Evolutionary conservation across 192 early-diverging fungal genomes (phyloP), one percentile per base, ranked within the genome.

Genomic region (Coemansia sp.): DNA sequence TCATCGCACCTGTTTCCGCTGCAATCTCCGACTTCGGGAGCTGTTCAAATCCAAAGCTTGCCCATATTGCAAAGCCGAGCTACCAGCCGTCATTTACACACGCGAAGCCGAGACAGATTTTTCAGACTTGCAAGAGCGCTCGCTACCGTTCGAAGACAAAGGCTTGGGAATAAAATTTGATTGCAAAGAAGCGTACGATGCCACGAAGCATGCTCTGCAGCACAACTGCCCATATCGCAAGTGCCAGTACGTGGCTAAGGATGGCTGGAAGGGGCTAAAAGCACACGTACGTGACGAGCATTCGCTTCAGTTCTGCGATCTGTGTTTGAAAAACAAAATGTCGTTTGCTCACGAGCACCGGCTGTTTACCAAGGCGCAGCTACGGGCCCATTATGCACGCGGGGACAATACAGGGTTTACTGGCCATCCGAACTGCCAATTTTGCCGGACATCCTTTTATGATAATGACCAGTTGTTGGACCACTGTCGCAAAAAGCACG

Each of bases 381-480:
- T 98, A 13, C 80, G 83, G n/a, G 71, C 74, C 23, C 96, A 98
- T 65, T 84, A 85, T 56, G 81, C 79, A 53, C 65, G 67, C 9
- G 94, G 94, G 10, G 93, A 88, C 12, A 81, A 80, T 20, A 77
- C 83, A 0, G 87, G 87, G 4, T 89, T 90, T 58, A 83, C 64
- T 9, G 91, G 94, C 10, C 96, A 98, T 61, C 94, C 94, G 4
- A 72, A 85, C 43, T 98, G 96, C 65, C 86, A 84, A 4, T 98
- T 98, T 72, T 98, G 96, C 68, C 72, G 77, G 31, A 80, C 53
- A 21, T 61, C 80, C 35, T 98, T 92, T 53, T 97, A 95, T 68
- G 90, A 88, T 16, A 82, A 89, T 42, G 96, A 98, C 63, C 92
- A 96, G 64, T 79, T 98, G n/a, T 96, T 84, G 72, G 88, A 91